A percentile compares a stretch with the other conserved stretches of the same genome.
Conservation (phyloP, 768 basidiomycete species). For the Pisolithus orientalis region DNA sequence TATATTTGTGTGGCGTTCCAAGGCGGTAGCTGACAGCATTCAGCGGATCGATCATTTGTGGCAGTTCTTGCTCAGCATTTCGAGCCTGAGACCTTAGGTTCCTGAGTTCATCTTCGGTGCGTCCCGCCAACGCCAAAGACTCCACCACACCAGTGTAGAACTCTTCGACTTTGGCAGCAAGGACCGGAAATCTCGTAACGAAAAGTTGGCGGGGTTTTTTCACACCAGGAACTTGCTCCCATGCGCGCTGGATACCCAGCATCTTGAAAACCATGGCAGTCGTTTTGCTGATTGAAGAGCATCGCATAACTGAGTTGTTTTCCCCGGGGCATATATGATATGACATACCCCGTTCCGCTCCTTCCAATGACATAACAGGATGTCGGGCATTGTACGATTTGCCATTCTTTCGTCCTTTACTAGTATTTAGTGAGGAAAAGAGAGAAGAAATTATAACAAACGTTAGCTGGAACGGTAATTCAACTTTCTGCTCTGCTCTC, state of each 20-base stretch:
- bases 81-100: slow-evolving; percentile 9
- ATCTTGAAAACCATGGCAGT: slow-evolving; percentile 77
- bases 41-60: slow-evolving; percentile 27
- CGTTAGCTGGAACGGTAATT: slow-evolving; percentile 14
- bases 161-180: slow-evolving; percentile 64
- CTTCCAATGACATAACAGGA: slow-evolving; percentile 59
- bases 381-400: slow-evolving; percentile 46
- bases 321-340: too few species aligned
- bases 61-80: slow-evolving; percentile 9
- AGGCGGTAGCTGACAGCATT: slow-evolving; percentile 29
- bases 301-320: too few species aligned
- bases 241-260: slow-evolving; percentile 56
- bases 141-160: slow-evolving; percentile 51
- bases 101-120: slow-evolving; percentile 34
- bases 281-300: slow-evolving; percentile 46
- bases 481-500: slow-evolving; percentile 10
- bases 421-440: background rate
- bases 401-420: slow-evolving; percentile 36
- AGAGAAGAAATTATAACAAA: background rate
- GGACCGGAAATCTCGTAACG: slow-evolving; percentile 60
- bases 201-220: slow-evolving; percentile 62
- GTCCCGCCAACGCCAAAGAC: slow-evolving; percentile 34
- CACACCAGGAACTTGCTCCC: slow-evolving; percentile 30
- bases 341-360: slow-evolving; percentile 57
- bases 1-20: slow-evolving; percentile 41